Evolutionary conservation across 2,329 filamentous ascomycete species (phyloP).

Genomic region (Trichoderma asperellum): DNA sequence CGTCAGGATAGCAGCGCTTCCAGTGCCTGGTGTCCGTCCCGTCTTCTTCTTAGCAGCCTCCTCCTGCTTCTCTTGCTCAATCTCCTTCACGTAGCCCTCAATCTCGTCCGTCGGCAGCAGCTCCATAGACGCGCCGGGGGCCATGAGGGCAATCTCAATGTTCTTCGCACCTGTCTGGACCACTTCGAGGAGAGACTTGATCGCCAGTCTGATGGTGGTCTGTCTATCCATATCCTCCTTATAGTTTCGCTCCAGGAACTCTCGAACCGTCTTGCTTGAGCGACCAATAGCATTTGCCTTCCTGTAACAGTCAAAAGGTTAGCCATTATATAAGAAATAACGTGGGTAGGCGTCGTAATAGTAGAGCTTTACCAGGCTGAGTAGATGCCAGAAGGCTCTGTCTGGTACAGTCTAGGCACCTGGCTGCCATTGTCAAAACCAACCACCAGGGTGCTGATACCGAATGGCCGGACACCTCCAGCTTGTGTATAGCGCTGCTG

Average conservation of each 20-base stretch:
- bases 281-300: conserved; percentile 99
- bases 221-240: conserved; percentile 97
- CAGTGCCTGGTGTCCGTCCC: conserved; percentile 70
- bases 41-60: conserved; percentile 98
- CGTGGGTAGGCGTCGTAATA: background rate
- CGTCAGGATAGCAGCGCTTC: conserved; percentile 75
- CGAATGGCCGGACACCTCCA: conserved; percentile 97
- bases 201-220: conserved; percentile 92
- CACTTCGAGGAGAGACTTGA: conserved; percentile 97
- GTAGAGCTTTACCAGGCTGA: conserved; percentile 78
- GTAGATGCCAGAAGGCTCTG: conserved; percentile 99
- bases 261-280: conserved; percentile 97
- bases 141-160: conserved; percentile 99
- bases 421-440: conserved; percentile 96
- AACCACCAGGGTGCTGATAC: conserved; percentile 95
- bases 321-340: conserved; percentile 29
- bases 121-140: conserved; percentile 86
- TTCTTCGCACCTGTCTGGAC: conserved; percentile 99
- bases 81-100: conserved; percentile 96
- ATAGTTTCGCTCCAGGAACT: conserved; percentile 98
- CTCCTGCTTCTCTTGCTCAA: conserved; percentile 99
- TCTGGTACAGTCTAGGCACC: conserved; percentile 91
- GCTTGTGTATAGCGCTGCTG: conserved; percentile 99
- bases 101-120: conserved; percentile 96
- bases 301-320: conserved; percentile 55